phyloP scores from a whole-genome alignment of 2,329 filamentous ascomycete species.

The Lomentospora prolificans region DNA sequence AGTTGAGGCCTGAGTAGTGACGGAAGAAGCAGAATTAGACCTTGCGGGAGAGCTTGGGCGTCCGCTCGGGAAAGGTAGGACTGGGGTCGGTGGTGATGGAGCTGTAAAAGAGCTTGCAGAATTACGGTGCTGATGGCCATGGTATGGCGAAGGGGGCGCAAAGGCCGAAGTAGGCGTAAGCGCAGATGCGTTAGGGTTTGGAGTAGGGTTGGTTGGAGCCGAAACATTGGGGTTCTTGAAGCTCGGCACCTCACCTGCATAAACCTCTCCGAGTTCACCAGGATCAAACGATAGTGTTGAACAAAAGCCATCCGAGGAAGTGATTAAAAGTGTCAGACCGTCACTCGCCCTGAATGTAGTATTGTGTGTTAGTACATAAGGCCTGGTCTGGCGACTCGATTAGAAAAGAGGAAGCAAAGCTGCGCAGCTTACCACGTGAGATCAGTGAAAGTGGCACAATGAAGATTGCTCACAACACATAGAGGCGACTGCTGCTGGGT shows the following conservation, averaged over 20 bases:
- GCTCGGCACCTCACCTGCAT: constrained; percentile 57
- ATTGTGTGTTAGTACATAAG: constrained; percentile 24
- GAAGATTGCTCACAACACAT: constrained; percentile 90
- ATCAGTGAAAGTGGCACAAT: constrained; percentile 96
- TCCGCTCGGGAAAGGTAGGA: constrained; percentile 48
- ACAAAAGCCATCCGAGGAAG: constrained; percentile 97
- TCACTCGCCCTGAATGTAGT: constrained; percentile 35
- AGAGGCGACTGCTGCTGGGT: constrained; percentile 93
- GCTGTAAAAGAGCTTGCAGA: constrained; percentile 48
- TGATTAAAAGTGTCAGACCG: constrained; percentile 63
- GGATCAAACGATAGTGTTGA: constrained; percentile 77
- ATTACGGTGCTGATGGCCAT: constrained; percentile 46
- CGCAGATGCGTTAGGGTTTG: constrained; percentile 57
- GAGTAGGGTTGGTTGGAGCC: constrained; percentile 31
- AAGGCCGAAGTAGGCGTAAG: constrained; percentile 59
- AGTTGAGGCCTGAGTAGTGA: constrained; percentile 53
- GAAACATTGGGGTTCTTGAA: constrained; percentile 32
- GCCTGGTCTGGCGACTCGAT: too few species aligned
- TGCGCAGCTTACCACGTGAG: constrained; percentile 65
- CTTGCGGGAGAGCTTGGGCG: constrained; percentile 70
- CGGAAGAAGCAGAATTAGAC: constrained; percentile 77
- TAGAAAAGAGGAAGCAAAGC: background rate
- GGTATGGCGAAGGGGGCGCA: constrained; percentile 50
- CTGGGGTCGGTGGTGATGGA: constrained; percentile 44
- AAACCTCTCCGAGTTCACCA: constrained; percentile 76